These are phyloP conservation scores for Fusarium illudens DNA, from an alignment of 2,329 filamentous ascomycete species.

Conservation along the genomic window DNA sequence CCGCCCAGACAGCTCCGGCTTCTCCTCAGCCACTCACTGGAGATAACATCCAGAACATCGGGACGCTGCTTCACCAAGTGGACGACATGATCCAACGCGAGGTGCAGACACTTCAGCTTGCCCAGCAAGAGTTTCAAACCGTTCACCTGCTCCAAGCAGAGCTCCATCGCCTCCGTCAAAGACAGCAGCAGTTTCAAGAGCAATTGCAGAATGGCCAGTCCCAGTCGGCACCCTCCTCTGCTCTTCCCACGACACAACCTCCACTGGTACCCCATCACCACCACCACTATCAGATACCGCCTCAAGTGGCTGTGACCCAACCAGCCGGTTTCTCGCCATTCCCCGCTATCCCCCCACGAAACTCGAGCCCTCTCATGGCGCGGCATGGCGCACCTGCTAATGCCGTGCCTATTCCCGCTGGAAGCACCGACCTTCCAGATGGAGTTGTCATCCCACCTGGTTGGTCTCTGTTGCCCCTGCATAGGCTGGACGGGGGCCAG, in stretches of 20 bases:
- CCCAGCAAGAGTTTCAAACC: conserved; percentile 73
- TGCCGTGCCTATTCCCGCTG: conserved; percentile 63
- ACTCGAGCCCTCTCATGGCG: conserved; percentile 53
- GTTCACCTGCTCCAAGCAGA: conserved; percentile 74
- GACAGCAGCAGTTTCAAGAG: conserved; percentile 49
- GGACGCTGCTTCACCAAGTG: conserved; percentile 69
- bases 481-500: conserved; percentile 56
- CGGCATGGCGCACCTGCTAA: conserved; percentile 58
- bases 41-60: conserved; percentile 56
- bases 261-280: conserved; percentile 21
- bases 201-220: conserved; percentile 32
- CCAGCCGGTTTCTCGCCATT: conserved; percentile 33
- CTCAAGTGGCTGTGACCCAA: conserved; percentile 31
- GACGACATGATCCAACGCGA: conserved; percentile 76
- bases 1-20: conserved; percentile 23
- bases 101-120: conserved; percentile 67
- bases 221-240: conserved; percentile 20
- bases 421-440: conserved; percentile 68
- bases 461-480: conserved; percentile 71
- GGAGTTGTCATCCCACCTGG: conserved; percentile 71
- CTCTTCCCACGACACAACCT: conserved; percentile 15
- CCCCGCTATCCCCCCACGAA: conserved; percentile 46
- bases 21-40: conserved; percentile 35
- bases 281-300: conserved; percentile 19
- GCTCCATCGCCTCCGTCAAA: conserved; percentile 69